These are phyloP conservation scores for Erucastrum elatum DNA, from an alignment of 345 rosid species.

Conservation along the genomic window DNA sequence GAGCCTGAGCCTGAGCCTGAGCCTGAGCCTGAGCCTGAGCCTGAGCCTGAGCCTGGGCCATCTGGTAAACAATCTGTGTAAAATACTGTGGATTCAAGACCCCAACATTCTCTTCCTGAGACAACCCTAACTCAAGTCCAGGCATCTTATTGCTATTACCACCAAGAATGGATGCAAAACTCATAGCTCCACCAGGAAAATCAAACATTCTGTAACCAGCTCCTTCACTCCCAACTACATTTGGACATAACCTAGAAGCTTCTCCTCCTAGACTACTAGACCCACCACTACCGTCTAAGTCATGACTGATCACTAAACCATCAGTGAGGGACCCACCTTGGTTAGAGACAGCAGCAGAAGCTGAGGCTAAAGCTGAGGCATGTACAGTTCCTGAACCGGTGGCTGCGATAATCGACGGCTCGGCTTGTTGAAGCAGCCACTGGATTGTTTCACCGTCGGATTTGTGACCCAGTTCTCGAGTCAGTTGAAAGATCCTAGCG, in stretches of 20 bases:
- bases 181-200: constrained; percentile 72
- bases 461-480: constrained; percentile 95
- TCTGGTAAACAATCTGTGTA: constrained; percentile 86
- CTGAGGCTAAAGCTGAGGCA: constrained; percentile 77
- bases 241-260: constrained; percentile 80
- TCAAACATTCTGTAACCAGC: constrained; percentile 73
- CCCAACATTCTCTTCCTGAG: constrained; percentile 93
- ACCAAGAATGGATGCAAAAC: constrained; percentile 77
- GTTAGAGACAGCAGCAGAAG: constrained; percentile 63
- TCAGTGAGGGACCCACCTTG: constrained; percentile 56
- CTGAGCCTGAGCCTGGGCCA: constrained; percentile 53
- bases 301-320: constrained; percentile 75
- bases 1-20: constrained; percentile 39
- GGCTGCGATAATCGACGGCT: too few species aligned
- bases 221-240: constrained; percentile 57
- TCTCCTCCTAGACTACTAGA: constrained; percentile 56
- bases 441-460: constrained; percentile 97
- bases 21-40: too few species aligned
- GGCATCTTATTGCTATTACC: constrained; percentile 59
- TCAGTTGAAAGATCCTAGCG: constrained; percentile 90
- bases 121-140: constrained; percentile 91
- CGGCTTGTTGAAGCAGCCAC: constrained; percentile 94
- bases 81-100: constrained; percentile 71
- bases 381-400: constrained; percentile 94
- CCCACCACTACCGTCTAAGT: constrained; percentile 45